Evolutionary conservation across 2,329 filamentous ascomycete species (phyloP), one percentile per base, ranked within the genome.

Genomic region (Pseudocercospora fijiensis): DNA sequence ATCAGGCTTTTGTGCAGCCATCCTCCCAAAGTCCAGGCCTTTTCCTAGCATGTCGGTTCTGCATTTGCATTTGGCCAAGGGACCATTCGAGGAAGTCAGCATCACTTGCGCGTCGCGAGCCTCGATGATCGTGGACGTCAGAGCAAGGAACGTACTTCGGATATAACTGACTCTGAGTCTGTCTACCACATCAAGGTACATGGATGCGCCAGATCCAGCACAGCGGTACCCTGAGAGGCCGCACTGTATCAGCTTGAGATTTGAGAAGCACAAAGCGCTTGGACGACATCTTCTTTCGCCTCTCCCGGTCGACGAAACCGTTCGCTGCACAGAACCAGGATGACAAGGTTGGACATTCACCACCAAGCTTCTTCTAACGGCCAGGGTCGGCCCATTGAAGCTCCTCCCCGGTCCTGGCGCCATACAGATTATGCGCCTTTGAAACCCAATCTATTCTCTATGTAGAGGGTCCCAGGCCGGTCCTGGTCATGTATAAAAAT

Each of bases 391-490:
- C 41, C 41, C 27, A 37, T 26, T 43, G 24, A 49, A 49, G 33
- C 60, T 56, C 8, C 28, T 27, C 18, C 53, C 53, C 5, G 53
- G 53, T 20, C 28, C 53, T 56, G 53, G 53, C 53, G 53, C 53
- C 22, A 37, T 37, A 56, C 58, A 55, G 33, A 37, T 61, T 33
- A 45, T 58, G 58, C 47, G 57, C 53, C 41, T 56, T 52, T 49
- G 58, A 64, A 64, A 64, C 62, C 53, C 62, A 64, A 64, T 64
- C 62, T 64, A 58, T 58, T 41, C 57, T 45, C 26, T 28, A 16
- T 24, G 22, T 47, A 49, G 28, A 10, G 27, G 11, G n/a, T 30
- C 27, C 28, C 43, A 52, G 55, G 45, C 26, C 16, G 22, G 49
- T n/a, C 49, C 49, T 28, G 7, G 49, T 53, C 49, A 18, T 53